Evolutionary conservation across 257 asterid genomes (phyloP), one percentile per base, ranked within the genome.

Genomic region (Gentiana dahurica): DNA sequence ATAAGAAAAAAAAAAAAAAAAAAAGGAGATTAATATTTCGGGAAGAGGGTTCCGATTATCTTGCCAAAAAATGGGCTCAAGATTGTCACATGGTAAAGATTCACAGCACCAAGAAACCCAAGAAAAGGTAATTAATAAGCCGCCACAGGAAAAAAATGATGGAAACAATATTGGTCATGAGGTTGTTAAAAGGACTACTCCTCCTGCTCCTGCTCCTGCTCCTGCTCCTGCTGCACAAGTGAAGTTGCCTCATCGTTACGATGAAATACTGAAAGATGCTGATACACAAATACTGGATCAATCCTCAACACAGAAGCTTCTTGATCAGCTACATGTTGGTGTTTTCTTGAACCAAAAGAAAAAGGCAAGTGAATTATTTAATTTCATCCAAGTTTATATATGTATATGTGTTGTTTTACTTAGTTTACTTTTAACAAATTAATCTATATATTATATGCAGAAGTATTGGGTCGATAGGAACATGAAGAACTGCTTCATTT

Each of bases 391-490:
- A 53, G 8, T 12, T 6, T 37, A 12, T 12, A 0, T 11, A 33
- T 35, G 5, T 1, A 32, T 8, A 33, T 9, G 5, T 3, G 13
- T 36, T 24, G n/a, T 52, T 15, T 37, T 48, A 24, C 36, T 41
- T 39, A 35, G 3, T 7, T 41, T 7, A 35, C 41, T 24, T 47
- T 34, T 44, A 55, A 24, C 56, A 38, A 32, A 32, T 52, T 53
- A 51, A 64, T 65, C 61, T 64, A 81, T 46, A 43, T 4, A 54
- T 50, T 51, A 58, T 52, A 44, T 71, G 79, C 87, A 86, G 95
- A 86, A 86, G 67, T 85, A 77, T 71, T 83, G 87, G 94, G 75
- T 85, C 34, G 91, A 80, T 47, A 74, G 66, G 79, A 79, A 71
- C 71, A 61, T 72, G 58, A 57, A 68, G 64, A 81, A 86, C 78